These are phyloP conservation scores for Pichia cactophila DNA, from an alignment of 1,139 yeast genomes.

Conservation along the genomic window DNA sequence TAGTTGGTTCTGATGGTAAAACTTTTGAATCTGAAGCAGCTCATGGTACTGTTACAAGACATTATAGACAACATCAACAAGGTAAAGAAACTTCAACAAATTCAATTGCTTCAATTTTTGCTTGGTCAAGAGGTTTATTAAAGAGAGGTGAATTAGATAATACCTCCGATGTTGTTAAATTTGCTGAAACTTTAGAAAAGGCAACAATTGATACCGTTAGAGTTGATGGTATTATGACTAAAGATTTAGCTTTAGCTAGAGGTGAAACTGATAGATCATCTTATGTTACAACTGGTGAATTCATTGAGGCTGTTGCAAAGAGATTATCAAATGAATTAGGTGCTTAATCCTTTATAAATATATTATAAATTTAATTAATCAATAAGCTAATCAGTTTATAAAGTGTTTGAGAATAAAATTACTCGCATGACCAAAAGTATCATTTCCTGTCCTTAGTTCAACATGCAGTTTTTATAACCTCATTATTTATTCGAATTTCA, in stretches of 20 bases:
- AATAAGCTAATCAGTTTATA: background rate
- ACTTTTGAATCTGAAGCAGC: slow-evolving; percentile 82
- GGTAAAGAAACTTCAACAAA: slow-evolving; percentile 81
- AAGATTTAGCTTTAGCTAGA: slow-evolving; percentile 70
- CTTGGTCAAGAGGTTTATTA: slow-evolving; percentile 79
- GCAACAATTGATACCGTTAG: slow-evolving; percentile 69
- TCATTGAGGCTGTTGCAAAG: slow-evolving; percentile 62
- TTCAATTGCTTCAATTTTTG: slow-evolving; percentile 78
- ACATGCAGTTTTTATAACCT: too few species aligned
- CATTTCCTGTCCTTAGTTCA: too few species aligned
- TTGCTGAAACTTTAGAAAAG: slow-evolving; percentile 58
- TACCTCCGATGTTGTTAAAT: slow-evolving; percentile 63
- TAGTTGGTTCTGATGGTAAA: slow-evolving; percentile 82
- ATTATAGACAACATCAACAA: slow-evolving; percentile 74
- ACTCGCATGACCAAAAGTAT: too few species aligned
- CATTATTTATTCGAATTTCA: too few species aligned
- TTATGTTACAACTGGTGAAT: slow-evolving; percentile 74
- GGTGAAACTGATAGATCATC: slow-evolving; percentile 26
- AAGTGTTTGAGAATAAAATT: too few species aligned
- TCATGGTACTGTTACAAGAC: slow-evolving; percentile 84
- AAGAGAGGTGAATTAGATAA: slow-evolving; percentile 73
- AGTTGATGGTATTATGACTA: slow-evolving; percentile 71
- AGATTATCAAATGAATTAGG: slow-evolving; percentile 28
- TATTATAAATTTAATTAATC: background rate
- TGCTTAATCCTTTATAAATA: slow-evolving; percentile 6